Evolutionary conservation across 192 early-diverging fungal genomes (phyloP).

Genomic region (Funneliformis geosporum): DNA sequence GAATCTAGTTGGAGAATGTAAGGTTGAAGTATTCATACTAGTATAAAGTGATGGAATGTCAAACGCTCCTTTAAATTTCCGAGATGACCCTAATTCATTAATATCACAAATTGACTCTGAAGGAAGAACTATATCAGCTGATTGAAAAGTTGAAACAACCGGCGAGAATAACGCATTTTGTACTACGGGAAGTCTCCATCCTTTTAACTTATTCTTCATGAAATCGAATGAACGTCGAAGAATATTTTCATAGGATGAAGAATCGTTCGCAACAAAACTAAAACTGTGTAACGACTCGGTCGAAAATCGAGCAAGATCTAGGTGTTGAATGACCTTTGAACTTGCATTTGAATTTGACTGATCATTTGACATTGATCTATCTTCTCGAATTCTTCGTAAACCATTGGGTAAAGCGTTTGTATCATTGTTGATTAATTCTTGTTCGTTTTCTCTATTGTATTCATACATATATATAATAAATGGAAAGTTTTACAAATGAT

Average conservation of each 20-base stretch:
- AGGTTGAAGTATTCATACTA: constrained; percentile 3
- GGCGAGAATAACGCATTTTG: constrained; percentile 37
- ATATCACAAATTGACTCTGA: not conserved
- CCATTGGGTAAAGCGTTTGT: constrained; percentile 14
- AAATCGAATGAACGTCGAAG: constrained; percentile 52
- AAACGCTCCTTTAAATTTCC: constrained; percentile 42
- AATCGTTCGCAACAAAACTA: constrained; percentile 46
- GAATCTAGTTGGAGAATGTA: constrained; percentile 58
- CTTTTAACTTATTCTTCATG: constrained; percentile 57
- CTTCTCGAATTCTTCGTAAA: constrained; percentile 11
- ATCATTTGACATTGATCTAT: not conserved
- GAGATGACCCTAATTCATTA: not conserved
- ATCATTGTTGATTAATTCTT: constrained; percentile 28
- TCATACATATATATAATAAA: not conserved
- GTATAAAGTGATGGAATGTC: constrained; percentile 34
- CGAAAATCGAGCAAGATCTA: constrained; percentile 50
- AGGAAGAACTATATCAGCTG: constrained; percentile 33
- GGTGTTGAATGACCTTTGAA: not conserved
- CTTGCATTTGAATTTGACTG: not conserved
- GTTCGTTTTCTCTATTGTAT: not conserved
- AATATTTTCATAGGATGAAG: constrained; percentile 47
- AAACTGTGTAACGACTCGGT: constrained; percentile 51
- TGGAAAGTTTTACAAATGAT: not conserved
- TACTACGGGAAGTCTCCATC: constrained; percentile 48
- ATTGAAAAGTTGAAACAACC: constrained; percentile 31